Base-by-base conservation (phyloP, 2,329 filamentous ascomycete species). In the Harringtonia lauricola region DNA sequence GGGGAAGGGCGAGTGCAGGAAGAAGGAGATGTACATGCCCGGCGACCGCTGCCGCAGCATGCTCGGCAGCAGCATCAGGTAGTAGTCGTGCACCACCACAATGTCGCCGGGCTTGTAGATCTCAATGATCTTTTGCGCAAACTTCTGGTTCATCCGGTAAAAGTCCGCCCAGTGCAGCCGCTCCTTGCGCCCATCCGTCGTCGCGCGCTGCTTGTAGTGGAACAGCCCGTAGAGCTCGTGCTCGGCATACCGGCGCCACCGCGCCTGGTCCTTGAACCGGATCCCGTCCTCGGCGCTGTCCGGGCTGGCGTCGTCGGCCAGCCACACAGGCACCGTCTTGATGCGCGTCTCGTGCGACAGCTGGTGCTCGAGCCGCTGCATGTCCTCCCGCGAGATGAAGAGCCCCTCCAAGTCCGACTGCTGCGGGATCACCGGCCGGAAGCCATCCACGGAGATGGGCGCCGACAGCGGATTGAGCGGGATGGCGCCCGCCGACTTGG, bases 171-270 rank as follows among this genome's bases (percentile, higher is more conserved):
- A 96, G 54, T 88, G 81, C 35, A 83, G 72, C 42, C 86, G 80
- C 59, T 92, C 86, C 17, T 79, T 79, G 52, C 84, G 79, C 30
- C 88, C 88, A 59, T 95, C 86, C 13, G 81, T 86, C 1, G 90
- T 87, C 59, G 89, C 86, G 57, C 94, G 86, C 57, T 92, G 86
- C 65, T 94, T 94, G 71, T 96, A 96, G 64, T 96, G 90, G 59
- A 95, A 88, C 10, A 95, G 74, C 1, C 86, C 88, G 65, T 94
- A 95, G 24, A 96, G 71, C 55, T 95, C 86, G 57, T 89, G 81
- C 65, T 95, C 88, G 15, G 89, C 87, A 62, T 92, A 96, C 34
- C 84, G 76, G 50, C 88, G 77, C 90, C 92, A 96, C 51, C 88
- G 74, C 28, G 72, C 71, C 65, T 95, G 89, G 54, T 95, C 85